Evolutionary conservation across 176 grass and related monocot genomes (phyloP), one percentile per base, ranked within the genome.

Genomic region (Raddia distichophylla): DNA sequence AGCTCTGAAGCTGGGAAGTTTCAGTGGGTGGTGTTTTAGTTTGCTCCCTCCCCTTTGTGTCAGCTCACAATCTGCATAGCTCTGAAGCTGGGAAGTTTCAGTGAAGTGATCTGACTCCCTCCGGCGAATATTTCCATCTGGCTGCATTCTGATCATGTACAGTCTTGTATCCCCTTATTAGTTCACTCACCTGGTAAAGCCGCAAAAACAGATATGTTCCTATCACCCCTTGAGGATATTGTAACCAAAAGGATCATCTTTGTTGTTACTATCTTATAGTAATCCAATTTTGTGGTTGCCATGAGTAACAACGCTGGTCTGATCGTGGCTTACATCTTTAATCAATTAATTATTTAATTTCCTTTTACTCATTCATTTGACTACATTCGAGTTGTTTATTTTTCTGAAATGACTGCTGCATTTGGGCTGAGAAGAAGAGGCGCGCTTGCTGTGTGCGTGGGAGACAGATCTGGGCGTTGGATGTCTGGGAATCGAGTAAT

Each of bases 291-390:
- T 71, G 47, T 52, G 5, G 15, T 49, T 49, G 27, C 22, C 49
- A 73, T 73, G 13, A 54, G 53, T 16, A 19, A 19, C 2, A 32
- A 13, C 16, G 22, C 2, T 20, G 66, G 45, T 47, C 42, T 40
- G 37, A 40, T 40, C 37, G 37, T 5, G n/a, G 18, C n/a, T 19
- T 57, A 8, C 17, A 19, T 8, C 3, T 8, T 8, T n/a, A 16
- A n/a, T 14, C 0, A 8, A n/a, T 14, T 1, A 8, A 1, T n/a
- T 56, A 8, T n/a, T 14, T 1, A 8, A 1, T n/a, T 56, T n/a
- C n/a, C 2, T 8, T 3, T 53, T 20, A n/a, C 9, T 58, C 37
- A 40, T 40, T 40, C 4, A 40, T 40, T 40, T 40, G 37, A 40
- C 37, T 40, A 2, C 37, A 40, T 40, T 40, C 4, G 37, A 5